Conservation (phyloP, 495 filamentous ascomycete genomes). For the Sordaria brevicollis region DNA sequence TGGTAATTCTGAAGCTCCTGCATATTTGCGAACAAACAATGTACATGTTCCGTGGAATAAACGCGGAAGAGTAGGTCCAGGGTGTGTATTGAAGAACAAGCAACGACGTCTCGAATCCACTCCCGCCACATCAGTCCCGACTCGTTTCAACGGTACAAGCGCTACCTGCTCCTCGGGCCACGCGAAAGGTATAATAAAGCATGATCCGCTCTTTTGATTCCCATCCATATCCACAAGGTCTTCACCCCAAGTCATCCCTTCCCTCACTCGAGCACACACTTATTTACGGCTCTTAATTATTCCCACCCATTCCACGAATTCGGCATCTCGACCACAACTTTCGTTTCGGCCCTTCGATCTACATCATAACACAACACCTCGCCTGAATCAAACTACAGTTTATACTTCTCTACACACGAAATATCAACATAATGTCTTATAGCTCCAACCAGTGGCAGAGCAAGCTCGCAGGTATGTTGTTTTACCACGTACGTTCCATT, state of each 20-base stretch:
- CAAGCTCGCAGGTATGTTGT: slow-evolving; percentile 16
- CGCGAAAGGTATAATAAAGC: slow-evolving; percentile 5
- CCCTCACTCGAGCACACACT: not conserved
- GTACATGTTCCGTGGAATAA: not conserved
- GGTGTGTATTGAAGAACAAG: not conserved
- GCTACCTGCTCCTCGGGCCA: slow-evolving; percentile 11
- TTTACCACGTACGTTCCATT: not conserved
- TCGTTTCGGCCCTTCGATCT: not conserved
- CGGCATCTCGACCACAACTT: not conserved
- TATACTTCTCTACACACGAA: not conserved
- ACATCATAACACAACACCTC: not conserved
- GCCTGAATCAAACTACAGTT: not conserved
- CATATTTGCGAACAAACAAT: slow-evolving; percentile 35
- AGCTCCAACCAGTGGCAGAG: slow-evolving; percentile 13
- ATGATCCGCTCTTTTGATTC: not conserved
- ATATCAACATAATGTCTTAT: slow-evolving; percentile 10
- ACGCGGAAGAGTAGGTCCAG: not conserved
- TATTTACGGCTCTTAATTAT: not conserved
- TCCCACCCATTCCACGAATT: not conserved
- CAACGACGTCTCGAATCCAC: slow-evolving; percentile 26
- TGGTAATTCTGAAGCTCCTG: slow-evolving; percentile 28
- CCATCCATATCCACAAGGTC: not conserved
- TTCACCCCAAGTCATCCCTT: not conserved
- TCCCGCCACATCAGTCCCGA: slow-evolving; percentile 34
- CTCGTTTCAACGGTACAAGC: slow-evolving; percentile 11